Evolutionary conservation across 345 rosid species (phyloP), one percentile per base, ranked within the genome.

Genomic region (Luvunga scandens): DNA sequence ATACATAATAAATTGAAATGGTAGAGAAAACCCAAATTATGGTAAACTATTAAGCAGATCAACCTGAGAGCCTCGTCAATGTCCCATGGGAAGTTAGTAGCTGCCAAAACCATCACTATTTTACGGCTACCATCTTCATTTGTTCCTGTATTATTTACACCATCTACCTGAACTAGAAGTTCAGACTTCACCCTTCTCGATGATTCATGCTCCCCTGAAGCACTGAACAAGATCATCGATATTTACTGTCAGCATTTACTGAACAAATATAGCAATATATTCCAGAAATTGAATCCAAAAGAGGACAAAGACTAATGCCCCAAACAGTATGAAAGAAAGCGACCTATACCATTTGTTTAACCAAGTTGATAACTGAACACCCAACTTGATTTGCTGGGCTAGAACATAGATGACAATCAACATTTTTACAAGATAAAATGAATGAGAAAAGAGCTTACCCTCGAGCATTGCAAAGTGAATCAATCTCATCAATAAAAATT

Each of bases 71-170:
- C 99, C 87, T 94, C 97, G 66, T 97, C 99, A 80, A 97, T 97
- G 90, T 97, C 99, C 98, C 99, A 97, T 1, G 99, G 99, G 80
- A 94, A 97, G 86, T 97, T 97, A 72, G 99, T 97, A 48, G 99
- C 98, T 55, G 99, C 98, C 83, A 97, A 86, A 72, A 97, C 99
- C 99, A 94, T 97, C 77, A 97, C 99, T 77, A 97, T 91, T 83
- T 97, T 97, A 69, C 93, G 90, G 79, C 91, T 96, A 48, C 99
- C 99, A 78, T 96, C 98, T 88, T 97, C 99, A 81, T 90, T 90
- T 31, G 95, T 92, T n/a, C 90, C 88, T 73, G 91, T 87, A 83
- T 90, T 90, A 87, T 86, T 97, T 77, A 97, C 99, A 75, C 99
- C 99, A 86, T 97, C 99, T 61, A 97, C 97, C 90, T 97, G 99